Evolutionary conservation across 2,329 filamentous ascomycete species (phyloP), one percentile per base, ranked within the genome.

Genomic region (Colletotrichum melonis): DNA sequence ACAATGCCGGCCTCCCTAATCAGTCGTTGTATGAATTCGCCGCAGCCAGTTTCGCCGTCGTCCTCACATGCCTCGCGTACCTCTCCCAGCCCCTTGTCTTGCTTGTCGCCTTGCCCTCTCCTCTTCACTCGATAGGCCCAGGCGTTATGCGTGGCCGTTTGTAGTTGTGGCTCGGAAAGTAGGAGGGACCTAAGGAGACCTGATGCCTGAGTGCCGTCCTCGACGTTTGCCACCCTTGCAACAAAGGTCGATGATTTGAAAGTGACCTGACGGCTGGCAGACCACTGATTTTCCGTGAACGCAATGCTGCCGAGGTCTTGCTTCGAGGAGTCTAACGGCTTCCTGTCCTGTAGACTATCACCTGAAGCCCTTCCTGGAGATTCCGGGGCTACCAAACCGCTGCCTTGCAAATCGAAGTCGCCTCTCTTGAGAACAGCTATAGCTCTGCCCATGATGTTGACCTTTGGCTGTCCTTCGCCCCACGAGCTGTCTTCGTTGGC

Each of bases 341-440:
- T 38, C 69, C 49, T 76, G 19, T 69, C 63, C 46, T 3, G 70
- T 67, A 58, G 64, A 63, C 65, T 58, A 63, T 72, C 7, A 22
- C 19, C 19, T 19, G 19, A n/a, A 7, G 64, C 35, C 35, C 74
- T 9, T 77, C 75, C 69, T 84, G 52, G 24, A 16, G 7, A 28
- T 46, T 12, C 62, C 5, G 60, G 12, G 22, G 14, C 46, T 5
- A 11, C 28, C 30, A n/a, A 38, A 28, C 7, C 82, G 5, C 86
- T 85, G 16, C 84, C 84, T 54, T 83, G 83, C 86, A 89, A 91
- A 72, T 90, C 86, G 80, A 97, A 97, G 1, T 93, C 94, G 80
- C 93, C 92, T 76, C 95, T 86, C 81, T 94, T 95, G 77, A 97
- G 85, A 1, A 97, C 93, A 4, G 89, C 88, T 16, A 97, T 85